Percentiles rank a stretch among this genome's conserved stretches.
Evolutionary conservation across 768 basidiomycete species (phyloP).

Genomic region (Mycena galopus): DNA sequence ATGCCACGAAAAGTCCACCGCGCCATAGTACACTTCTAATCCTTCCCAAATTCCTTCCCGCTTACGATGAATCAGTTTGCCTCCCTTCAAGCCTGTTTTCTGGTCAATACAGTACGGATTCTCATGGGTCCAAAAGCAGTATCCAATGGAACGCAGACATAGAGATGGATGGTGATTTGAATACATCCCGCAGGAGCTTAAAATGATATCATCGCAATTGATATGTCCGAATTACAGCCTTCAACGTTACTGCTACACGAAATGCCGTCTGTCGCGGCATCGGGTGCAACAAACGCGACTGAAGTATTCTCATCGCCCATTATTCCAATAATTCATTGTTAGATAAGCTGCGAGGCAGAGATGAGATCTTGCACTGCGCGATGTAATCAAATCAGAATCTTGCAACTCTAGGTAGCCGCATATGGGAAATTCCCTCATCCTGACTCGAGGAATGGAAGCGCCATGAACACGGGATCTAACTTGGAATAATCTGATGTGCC

Average conservation of each 20-base stretch:
- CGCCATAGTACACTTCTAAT: conserved; percentile 33
- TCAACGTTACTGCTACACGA: too few species aligned
- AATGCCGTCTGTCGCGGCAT: not conserved
- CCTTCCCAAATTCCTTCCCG: not conserved
- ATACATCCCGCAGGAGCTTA: too few species aligned
- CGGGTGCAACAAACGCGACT: not conserved
- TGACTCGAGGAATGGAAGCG: not conserved
- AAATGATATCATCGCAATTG: too few species aligned
- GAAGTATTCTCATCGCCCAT: too few species aligned
- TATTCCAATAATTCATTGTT: not conserved
- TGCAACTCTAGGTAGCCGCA: not conserved
- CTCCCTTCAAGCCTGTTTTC: conserved; percentile 40
- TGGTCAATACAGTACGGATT: conserved; percentile 43
- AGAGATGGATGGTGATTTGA: too few species aligned
- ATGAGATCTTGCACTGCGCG: conserved; percentile 1
- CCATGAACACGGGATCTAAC: not conserved
- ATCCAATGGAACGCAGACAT: too few species aligned
- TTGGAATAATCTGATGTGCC: not conserved
- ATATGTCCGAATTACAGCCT: too few species aligned
- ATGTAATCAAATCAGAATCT: too few species aligned
- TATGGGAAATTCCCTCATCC: conserved; percentile 3
- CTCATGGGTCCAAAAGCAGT: conserved; percentile 41
- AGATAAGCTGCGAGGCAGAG: not conserved
- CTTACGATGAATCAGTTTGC: conserved; percentile 35
- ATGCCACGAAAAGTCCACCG: conserved; percentile 39